Base-by-base conservation (phyloP, 768 basidiomycete species). In the Auriculariales sp. region DNA sequence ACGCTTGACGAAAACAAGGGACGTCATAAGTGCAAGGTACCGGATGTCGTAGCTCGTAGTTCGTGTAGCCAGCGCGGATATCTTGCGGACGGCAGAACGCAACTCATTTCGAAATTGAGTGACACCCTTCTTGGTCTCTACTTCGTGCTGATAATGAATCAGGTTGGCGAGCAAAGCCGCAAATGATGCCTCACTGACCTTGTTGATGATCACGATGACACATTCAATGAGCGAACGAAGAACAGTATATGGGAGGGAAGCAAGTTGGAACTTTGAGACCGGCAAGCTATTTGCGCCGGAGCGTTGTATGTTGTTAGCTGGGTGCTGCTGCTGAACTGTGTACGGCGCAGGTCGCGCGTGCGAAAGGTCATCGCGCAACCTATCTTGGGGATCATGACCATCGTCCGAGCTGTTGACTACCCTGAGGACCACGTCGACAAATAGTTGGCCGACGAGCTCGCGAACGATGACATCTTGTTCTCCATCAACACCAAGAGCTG, bases 11-110 rank as follows among this genome's bases (percentile, higher is more conserved):
- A 78, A 81, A 3, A 76, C 73, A 51, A 81, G 79, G 17, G 72
- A 68, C 7, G 73, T 70, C 2, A 80, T 77, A 39, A 88, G 59
- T 15, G 77, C 71, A 6, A 85, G 63, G 53, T 83, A 81, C 6
- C 80, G 76, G 27, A 83, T 56, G 56, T 87, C 84, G 47, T 81
- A 78, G 57, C 74, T 79, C 46, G 80, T 62, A 32, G 80, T 72
- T 34, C 68, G 62, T 3, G 72, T 61, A 32, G 81, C 56, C 7
- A 79, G 57, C 28, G 75, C 77, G 47, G 80, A 61, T 1, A 72
- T 66, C 19, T 71, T 68, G 28, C 68, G 59, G 12, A 82, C 67
- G 0, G 81, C 78, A 46, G 63, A 68, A 31, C 77, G 71, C 2
- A 85, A 63, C 12, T 63, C 54, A 28, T 65, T 67, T 44, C 79